phyloP scores from a whole-genome alignment of 1,284 basidiomycete species.

The Rhodotorula glutinis region DNA sequence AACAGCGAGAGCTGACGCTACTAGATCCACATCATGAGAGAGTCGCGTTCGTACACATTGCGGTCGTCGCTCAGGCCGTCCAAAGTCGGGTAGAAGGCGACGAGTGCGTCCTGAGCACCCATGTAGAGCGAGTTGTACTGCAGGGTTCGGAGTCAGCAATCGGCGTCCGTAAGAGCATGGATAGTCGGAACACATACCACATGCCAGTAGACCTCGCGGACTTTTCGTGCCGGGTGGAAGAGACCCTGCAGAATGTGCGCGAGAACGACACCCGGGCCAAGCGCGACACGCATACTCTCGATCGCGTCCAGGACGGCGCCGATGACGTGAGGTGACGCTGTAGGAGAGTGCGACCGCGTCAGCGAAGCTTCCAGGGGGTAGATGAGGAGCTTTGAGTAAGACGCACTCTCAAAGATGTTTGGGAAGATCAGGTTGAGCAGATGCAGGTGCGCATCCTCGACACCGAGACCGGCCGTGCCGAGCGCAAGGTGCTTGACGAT shows the following conservation, averaged over 20 bases:
- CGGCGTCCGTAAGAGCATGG: neutral
- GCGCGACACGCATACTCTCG: conserved; percentile 91
- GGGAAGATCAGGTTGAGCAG: conserved; percentile 99
- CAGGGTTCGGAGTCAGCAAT: conserved; percentile 11
- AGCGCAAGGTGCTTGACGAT: conserved; percentile 98
- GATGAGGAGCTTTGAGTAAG: neutral
- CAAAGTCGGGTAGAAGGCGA: conserved; percentile 34
- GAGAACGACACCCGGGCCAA: conserved; percentile 88
- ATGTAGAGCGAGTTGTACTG: conserved; percentile 42
- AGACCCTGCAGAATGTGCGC: conserved; percentile 70
- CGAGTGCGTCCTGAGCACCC: conserved; percentile 44
- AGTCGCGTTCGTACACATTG: conserved; percentile 40
- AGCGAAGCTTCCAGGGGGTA: neutral
- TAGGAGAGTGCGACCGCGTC: conserved; percentile 4
- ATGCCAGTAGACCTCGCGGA: conserved; percentile 64
- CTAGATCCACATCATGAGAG: neutral
- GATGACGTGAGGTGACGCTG: conserved; percentile 88
- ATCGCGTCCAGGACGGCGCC: conserved; percentile 63
- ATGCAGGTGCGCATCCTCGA: conserved; percentile 96
- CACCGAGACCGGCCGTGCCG: conserved; percentile 93
- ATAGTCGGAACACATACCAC: conserved; percentile 14
- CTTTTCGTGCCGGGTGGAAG: conserved; percentile 93
- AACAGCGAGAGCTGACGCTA: neutral
- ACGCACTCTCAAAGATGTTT: conserved; percentile 84
- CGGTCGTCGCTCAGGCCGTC: conserved; percentile 40